phyloP scores from a whole-genome alignment of 1,139 yeast species.

The Debaryomyces robertsiae region DNA sequence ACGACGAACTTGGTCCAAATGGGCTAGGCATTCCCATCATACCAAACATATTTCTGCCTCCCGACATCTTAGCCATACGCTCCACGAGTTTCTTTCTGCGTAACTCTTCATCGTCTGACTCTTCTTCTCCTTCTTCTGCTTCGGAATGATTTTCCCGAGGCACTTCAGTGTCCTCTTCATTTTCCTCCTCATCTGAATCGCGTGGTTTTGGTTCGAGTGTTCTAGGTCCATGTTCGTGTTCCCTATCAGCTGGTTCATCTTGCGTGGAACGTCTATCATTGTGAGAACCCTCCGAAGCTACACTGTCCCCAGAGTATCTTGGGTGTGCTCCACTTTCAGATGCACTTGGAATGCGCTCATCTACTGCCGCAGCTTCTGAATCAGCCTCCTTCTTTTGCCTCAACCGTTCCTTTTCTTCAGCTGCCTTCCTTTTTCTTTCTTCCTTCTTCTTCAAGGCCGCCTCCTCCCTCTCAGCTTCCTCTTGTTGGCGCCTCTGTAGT shows the following conservation, averaged over 20 bases:
- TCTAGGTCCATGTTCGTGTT: neutral
- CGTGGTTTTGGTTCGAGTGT: conserved; percentile 15
- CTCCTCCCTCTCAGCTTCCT: conserved; percentile 75
- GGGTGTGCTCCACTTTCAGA: neutral
- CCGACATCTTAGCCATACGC: conserved; percentile 94
- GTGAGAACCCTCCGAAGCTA: neutral
- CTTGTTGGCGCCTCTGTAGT: conserved; percentile 78
- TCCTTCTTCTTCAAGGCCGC: conserved; percentile 61
- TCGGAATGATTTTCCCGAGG: conserved; percentile 21
- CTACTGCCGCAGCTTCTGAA: conserved; percentile 4
- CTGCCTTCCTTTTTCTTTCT: conserved; percentile 51
- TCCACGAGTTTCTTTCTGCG: conserved; percentile 80
- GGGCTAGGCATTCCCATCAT: conserved; percentile 66
- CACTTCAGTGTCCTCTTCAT: conserved; percentile 14
- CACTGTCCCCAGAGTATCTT: conserved; percentile 1
- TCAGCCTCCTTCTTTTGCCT: conserved; percentile 18
- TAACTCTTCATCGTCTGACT: conserved; percentile 73
- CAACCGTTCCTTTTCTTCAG: conserved; percentile 34
- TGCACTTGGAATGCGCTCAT: neutral
- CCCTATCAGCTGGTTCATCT: conserved; percentile 1
- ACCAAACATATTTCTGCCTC: conserved; percentile 88
- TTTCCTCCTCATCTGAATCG: conserved; percentile 17
- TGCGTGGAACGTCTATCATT: neutral
- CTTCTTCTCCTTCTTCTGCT: conserved; percentile 30
- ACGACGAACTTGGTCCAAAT: conserved; percentile 29